Conservation (phyloP, 768 basidiomycete species). For the Termitomyces titanicus region DNA sequence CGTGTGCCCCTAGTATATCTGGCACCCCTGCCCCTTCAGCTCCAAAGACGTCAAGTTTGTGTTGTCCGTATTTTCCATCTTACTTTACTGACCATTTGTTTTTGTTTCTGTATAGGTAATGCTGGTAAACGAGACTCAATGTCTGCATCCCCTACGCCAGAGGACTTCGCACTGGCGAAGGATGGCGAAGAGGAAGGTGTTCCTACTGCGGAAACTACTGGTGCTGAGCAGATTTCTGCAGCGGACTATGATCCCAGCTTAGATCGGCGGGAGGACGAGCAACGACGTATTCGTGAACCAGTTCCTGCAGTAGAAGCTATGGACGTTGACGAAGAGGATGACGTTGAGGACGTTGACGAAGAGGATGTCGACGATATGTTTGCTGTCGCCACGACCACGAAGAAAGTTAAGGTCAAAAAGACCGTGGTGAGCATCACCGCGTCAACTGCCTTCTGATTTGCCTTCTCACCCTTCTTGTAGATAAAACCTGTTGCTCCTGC, state of each 20-base stretch:
- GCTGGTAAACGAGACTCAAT: constrained; percentile 49
- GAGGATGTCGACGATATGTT: constrained; percentile 98
- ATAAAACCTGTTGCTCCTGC: constrained; percentile 55
- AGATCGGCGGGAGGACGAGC: constrained; percentile 84
- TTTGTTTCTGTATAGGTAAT: neutral
- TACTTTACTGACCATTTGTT: neutral
- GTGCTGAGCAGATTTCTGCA: constrained; percentile 74
- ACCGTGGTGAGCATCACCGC: constrained; percentile 39
- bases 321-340: constrained; percentile 44
- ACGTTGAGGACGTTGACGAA: constrained; percentile 63
- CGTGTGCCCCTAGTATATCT: constrained; percentile 48
- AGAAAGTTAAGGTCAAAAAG: constrained; percentile 56
- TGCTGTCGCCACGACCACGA: constrained; percentile 46
- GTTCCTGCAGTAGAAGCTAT: constrained; percentile 29
- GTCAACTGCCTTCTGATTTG: neutral
- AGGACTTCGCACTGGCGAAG: constrained; percentile 67
- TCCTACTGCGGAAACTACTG: constrained; percentile 42
- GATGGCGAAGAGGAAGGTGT: constrained; percentile 48
- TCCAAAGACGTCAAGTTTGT: constrained; percentile 7
- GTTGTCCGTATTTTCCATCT: constrained; percentile 12
- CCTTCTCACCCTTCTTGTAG: neutral
- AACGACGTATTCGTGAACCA: constrained; percentile 52
- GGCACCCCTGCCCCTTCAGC: constrained; percentile 25
- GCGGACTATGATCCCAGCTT: constrained; percentile 84
- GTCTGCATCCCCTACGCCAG: constrained; percentile 57